phyloP scores from a whole-genome alignment of 176 grass and related monocot species.

The Oryza coarctata region DNA sequence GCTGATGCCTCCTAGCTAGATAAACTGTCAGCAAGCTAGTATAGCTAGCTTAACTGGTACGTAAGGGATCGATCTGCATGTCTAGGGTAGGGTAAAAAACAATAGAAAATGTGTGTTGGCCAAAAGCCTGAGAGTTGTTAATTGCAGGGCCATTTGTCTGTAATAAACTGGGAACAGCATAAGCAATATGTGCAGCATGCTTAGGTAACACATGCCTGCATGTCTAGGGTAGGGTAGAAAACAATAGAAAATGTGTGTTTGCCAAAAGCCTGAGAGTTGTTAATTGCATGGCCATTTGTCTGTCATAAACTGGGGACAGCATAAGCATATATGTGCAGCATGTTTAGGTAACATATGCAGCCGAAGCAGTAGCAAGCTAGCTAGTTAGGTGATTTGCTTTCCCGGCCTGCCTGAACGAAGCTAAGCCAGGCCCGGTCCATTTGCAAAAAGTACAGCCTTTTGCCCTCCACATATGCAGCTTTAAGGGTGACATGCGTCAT shows the following conservation, averaged over 20 bases:
- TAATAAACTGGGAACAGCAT: neutral
- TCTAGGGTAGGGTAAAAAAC: neutral
- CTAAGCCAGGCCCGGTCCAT: constrained; percentile 16
- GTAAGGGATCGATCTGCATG: neutral
- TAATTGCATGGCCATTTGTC: neutral
- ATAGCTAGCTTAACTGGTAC: neutral
- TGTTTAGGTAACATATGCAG: neutral
- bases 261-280: neutral
- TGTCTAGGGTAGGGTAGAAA: neutral
- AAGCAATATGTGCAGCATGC: neutral
- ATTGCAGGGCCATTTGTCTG: neutral
- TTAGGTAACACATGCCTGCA: neutral
- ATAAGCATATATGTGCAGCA: neutral
- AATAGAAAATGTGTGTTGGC: neutral
- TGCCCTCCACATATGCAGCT: constrained; percentile 59
- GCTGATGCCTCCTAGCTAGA: neutral
- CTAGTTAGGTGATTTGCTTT: neutral
- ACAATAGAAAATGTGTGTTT: neutral
- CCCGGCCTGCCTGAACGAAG: neutral
- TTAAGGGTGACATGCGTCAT: constrained; percentile 61
- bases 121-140: neutral
- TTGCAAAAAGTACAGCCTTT: constrained; percentile 32
- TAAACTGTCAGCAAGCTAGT: neutral
- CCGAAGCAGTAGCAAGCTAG: neutral
- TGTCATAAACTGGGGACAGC: neutral